phyloP scores from a whole-genome alignment of 2,329 filamentous ascomycete species.

The Teratosphaeria destructans region DNA sequence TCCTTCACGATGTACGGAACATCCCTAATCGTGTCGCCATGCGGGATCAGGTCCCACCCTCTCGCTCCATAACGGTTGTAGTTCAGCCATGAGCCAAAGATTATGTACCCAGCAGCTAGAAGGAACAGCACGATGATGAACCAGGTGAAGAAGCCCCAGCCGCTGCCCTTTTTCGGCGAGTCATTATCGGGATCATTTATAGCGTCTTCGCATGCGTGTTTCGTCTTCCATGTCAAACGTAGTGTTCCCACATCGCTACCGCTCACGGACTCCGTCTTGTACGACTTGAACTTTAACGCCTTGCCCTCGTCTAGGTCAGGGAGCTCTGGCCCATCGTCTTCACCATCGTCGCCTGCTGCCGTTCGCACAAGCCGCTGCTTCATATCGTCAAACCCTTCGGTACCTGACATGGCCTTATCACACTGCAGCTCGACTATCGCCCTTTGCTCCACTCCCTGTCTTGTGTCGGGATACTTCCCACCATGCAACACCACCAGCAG shows the following conservation, averaged over 20 bases:
- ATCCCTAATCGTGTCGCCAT: slow-evolving; percentile 85
- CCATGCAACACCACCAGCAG: slow-evolving; percentile 58
- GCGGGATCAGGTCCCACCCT: slow-evolving; percentile 89
- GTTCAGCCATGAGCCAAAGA: slow-evolving; percentile 97
- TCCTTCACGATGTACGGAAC: slow-evolving; percentile 88
- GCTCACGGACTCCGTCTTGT: slow-evolving; percentile 49
- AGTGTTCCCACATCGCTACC: slow-evolving; percentile 47
- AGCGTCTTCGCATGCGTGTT: slow-evolving; percentile 65
- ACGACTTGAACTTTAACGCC: slow-evolving; percentile 68
- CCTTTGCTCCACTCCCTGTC: slow-evolving; percentile 49
- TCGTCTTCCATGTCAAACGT: slow-evolving; percentile 74
- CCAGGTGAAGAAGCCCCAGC: slow-evolving; percentile 98
- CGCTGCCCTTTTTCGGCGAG: slow-evolving; percentile 35
- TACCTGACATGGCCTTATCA: slow-evolving; percentile 59
- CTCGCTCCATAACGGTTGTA: slow-evolving; percentile 93
- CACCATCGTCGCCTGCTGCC: slow-evolving; percentile 21
- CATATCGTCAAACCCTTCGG: slow-evolving; percentile 56
- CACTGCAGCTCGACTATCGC: slow-evolving; percentile 82
- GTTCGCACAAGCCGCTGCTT: slow-evolving; percentile 2
- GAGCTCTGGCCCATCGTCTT: slow-evolving; percentile 22
- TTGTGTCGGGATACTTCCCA: slow-evolving; percentile 41
- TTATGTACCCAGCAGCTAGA: slow-evolving; percentile 75
- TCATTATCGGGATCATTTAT: slow-evolving; percentile 28
- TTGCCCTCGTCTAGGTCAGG: slow-evolving; percentile 42
- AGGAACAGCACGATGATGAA: slow-evolving; percentile 84